phyloP scores from a whole-genome alignment of 208 protist genomes.

The Vickermania ingenoplastis region DNA sequence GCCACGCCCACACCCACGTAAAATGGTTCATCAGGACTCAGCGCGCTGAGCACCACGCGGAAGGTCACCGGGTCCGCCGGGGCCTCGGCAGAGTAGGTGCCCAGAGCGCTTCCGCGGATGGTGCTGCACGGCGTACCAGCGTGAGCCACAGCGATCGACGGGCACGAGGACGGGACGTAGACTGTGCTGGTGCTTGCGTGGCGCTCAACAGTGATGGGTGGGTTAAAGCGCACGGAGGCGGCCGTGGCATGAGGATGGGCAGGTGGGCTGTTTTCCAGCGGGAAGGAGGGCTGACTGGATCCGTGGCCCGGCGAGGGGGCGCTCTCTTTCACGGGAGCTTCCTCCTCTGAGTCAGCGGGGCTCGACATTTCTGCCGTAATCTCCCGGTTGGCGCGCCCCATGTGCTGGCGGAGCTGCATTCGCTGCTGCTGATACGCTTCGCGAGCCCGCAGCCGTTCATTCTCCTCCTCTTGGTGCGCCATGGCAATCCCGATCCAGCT shows the following conservation, averaged over 20 bases:
- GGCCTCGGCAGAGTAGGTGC: background rate
- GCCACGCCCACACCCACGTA: constrained; percentile 57
- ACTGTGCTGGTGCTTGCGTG: background rate
- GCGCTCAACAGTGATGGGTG: background rate
- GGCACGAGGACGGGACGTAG: background rate
- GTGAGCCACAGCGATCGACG: background rate
- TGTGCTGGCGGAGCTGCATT: background rate
- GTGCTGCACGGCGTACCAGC: background rate
- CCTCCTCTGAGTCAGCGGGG: background rate
- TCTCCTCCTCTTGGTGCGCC: background rate
- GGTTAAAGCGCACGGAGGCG: background rate
- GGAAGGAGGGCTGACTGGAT: background rate
- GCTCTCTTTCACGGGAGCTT: background rate
- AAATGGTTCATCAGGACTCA: constrained; percentile 27
- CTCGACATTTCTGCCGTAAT: background rate
- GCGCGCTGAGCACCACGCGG: background rate
- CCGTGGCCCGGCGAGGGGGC: background rate
- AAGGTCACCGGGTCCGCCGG: background rate
- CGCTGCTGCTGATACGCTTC: background rate
- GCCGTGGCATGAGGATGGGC: background rate
- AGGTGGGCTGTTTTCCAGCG: background rate
- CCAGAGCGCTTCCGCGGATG: background rate
- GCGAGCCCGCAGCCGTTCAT: background rate
- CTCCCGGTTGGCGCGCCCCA: background rate
- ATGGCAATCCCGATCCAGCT: constrained; percentile 19